These are phyloP conservation scores for Penicillium sp. DNA, from an alignment of 2,329 filamentous ascomycete genomes.

Conservation along the genomic window DNA sequence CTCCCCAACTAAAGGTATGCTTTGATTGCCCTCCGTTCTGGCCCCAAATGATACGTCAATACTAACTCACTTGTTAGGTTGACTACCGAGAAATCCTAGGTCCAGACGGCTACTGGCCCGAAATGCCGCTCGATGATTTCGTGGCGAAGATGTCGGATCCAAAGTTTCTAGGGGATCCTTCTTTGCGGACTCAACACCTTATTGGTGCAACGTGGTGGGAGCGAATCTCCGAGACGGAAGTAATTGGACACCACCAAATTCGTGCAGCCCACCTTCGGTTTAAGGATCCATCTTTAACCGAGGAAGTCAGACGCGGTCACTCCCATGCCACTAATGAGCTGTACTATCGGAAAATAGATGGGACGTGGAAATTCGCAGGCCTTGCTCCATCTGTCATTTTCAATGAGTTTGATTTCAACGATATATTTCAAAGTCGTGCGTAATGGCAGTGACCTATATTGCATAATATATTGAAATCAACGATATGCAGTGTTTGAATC, in stretches of 20 bases:
- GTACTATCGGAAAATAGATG: slow-evolving; percentile 56
- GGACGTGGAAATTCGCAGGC: slow-evolving; percentile 60
- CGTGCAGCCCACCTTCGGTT: slow-evolving; percentile 61
- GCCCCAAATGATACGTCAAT: not conserved
- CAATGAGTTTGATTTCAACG: not conserved
- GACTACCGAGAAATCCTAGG: not conserved
- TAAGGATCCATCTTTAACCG: slow-evolving; percentile 43
- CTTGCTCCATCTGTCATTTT: slow-evolving; percentile 42
- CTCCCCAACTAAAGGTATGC: slow-evolving; percentile 7
- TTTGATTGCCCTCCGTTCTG: not conserved
- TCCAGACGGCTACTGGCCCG: not conserved
- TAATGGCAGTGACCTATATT: not conserved
- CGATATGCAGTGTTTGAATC: not conserved
- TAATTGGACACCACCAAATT: slow-evolving; percentile 58
- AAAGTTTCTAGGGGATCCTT: slow-evolving; percentile 13
- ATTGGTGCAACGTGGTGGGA: slow-evolving; percentile 12
- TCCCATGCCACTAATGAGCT: slow-evolving; percentile 56
- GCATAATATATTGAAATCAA: not conserved
- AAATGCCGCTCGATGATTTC: slow-evolving; percentile 8
- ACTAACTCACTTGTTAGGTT: not conserved
- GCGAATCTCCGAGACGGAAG: slow-evolving; percentile 28
- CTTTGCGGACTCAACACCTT: slow-evolving; percentile 20
- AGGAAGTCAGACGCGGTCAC: slow-evolving; percentile 57
- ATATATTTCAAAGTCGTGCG: not conserved
- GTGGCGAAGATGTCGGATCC: slow-evolving; percentile 13